A percentile compares a stretch with the other conserved stretches of the same genome.
Evolutionary conservation across 2,329 filamentous ascomycete species (phyloP).

Genomic region (Nemania sp.): DNA sequence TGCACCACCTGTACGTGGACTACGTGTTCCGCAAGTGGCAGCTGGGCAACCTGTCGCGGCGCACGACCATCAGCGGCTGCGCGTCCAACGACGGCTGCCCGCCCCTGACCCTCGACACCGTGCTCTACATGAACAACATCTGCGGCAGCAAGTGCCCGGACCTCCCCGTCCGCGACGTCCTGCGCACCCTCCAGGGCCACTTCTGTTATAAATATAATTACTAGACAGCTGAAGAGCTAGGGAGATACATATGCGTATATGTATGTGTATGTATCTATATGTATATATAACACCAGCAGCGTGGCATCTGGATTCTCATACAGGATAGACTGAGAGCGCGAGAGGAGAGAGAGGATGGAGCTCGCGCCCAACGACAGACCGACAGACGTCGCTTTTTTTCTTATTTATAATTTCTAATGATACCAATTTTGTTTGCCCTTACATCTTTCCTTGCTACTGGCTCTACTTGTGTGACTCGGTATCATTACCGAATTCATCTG

Average conservation of each 20-base stretch:
- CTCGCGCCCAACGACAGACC: slow-evolving; percentile 14
- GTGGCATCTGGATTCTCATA: slow-evolving; percentile 9
- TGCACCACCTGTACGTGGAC: slow-evolving; percentile 41
- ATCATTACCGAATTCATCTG: no score
- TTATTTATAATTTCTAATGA: slow-evolving; percentile 28
- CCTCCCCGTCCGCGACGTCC: slow-evolving; percentile 33
- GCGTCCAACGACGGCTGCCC: slow-evolving; percentile 34
- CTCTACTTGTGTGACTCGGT: neutral
- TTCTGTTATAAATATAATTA: slow-evolving; percentile 39
- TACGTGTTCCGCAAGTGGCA: slow-evolving; percentile 39
- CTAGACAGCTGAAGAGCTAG: no score
- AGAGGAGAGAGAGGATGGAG: slow-evolving; percentile 9
- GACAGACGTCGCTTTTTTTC: slow-evolving; percentile 9
- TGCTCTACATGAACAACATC: slow-evolving; percentile 33
- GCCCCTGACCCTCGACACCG: slow-evolving; percentile 36
- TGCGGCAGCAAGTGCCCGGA: slow-evolving; percentile 37
- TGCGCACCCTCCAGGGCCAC: slow-evolving; percentile 33
- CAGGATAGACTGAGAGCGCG: neutral
- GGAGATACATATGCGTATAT: no score
- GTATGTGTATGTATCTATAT: no score
- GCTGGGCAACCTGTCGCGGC: slow-evolving; percentile 28
- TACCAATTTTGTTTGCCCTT: slow-evolving; percentile 17
- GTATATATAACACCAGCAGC: slow-evolving; percentile 11
- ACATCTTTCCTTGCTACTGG: neutral
- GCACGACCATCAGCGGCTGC: slow-evolving; percentile 37